Base-by-base conservation (phyloP, 2,329 filamentous ascomycete species). In the Apiospora phragmitis region DNA sequence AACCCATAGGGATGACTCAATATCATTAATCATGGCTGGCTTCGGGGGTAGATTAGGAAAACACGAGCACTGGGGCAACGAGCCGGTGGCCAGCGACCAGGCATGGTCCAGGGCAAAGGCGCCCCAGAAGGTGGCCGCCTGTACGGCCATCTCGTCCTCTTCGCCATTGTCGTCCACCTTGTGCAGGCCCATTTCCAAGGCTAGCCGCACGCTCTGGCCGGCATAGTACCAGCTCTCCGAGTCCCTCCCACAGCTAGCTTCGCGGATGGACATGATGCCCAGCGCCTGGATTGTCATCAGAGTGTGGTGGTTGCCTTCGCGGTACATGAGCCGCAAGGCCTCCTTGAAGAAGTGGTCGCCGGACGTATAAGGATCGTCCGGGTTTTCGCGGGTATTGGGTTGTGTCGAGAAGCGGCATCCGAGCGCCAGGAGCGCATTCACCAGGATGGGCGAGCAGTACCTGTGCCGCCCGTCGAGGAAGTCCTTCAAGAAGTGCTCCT, bases 341-440 rank as follows among this genome's bases (percentile, higher is more conserved):
- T 94, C 92, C 68, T 89, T 88, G 79, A 93, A 94, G 80, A 94
- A 94, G 77, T 93, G 89, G 72, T 94, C 90, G 5, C 92, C 92
- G 0, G 91, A 90, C 0, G 90, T 90, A 70, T 87, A 87, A 3
- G 90, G 86, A 75, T 93, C 87, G 74, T 85, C 82, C 0, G 89
- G 86, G 70, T 91, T 85, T n/a, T 86, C 87, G 49, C 91, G 87
- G 14, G 90, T 91, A 76, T 86, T 86, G 24, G 88, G 87, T 45
- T 90, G 88, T 68, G 87, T 89, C 1, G 92, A 93, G 74, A 92
- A 91, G 68, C 91, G 88, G 75, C 91, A 93, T 1, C 90, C 91
- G 42, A 92, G 82, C 12, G 91, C 89, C 2, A 91, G 83, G 38
- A 92, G 82, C 5, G 90, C 89, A 71, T 92, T 93, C 68, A 92